These are phyloP conservation scores for Bipolaris oryzae DNA, from an alignment of 2,329 filamentous ascomycete species.

Conservation along the genomic window DNA sequence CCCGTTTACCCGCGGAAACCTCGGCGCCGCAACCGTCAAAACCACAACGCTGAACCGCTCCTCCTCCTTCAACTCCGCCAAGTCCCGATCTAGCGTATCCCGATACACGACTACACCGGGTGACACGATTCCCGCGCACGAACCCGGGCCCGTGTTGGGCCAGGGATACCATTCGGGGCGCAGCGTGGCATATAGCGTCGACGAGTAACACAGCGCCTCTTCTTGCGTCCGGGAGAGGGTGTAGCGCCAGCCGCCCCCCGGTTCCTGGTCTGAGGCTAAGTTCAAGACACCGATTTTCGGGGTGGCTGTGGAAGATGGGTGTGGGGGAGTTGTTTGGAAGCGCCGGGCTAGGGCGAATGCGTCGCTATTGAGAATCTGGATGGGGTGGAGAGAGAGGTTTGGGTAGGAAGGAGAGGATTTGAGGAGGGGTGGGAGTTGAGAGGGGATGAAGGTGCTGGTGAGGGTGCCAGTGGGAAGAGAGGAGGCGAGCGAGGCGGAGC, in stretches of 20 bases:
- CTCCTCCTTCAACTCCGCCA: slow-evolving; percentile 17
- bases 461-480: slow-evolving; percentile 22
- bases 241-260: slow-evolving; percentile 32
- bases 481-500: slow-evolving; percentile 17
- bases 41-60: slow-evolving; percentile 22
- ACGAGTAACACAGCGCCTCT: slow-evolving; percentile 34
- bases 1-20: slow-evolving; percentile 13
- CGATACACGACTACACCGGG: slow-evolving; percentile 28
- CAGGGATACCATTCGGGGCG: slow-evolving; percentile 33
- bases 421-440: slow-evolving; percentile 21
- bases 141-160: slow-evolving; percentile 26
- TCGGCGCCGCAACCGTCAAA: slow-evolving; percentile 30
- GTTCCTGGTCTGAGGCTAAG: slow-evolving; percentile 26
- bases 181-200: slow-evolving; percentile 25
- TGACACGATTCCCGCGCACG: slow-evolving; percentile 28
- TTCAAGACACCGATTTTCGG: slow-evolving; percentile 27
- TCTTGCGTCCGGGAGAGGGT: slow-evolving; percentile 29
- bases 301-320: background rate
- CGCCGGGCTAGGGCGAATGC: slow-evolving; percentile 23
- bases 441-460: slow-evolving; percentile 21
- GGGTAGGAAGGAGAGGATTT: slow-evolving; percentile 5
- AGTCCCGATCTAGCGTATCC: slow-evolving; percentile 26
- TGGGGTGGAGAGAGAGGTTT: slow-evolving; percentile 10
- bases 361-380: slow-evolving; percentile 27
- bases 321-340: slow-evolving; percentile 1